Percentiles rank a stretch among this genome's conserved stretches.
phyloP scores from a whole-genome alignment of 805 yeast genomes.

The Ogataea trehaloabstinens region DNA sequence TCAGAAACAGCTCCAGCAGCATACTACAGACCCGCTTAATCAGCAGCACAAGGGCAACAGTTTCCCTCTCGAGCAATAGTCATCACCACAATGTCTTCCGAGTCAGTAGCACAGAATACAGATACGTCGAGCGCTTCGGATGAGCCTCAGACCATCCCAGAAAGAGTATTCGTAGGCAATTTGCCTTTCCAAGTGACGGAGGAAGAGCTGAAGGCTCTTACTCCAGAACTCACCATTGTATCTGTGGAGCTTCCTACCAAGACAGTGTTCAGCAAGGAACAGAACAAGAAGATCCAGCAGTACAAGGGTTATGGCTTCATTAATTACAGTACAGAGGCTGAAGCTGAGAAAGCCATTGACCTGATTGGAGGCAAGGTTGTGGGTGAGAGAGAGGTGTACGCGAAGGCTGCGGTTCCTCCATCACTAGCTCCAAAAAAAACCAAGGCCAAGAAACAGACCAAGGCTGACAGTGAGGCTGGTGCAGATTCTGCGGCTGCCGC shows the following conservation, averaged over 20 bases:
- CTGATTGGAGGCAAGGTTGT: conserved; percentile 29
- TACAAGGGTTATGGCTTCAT: conserved; percentile 47
- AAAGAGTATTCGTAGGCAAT: conserved; percentile 45
- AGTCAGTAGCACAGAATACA: conserved; percentile 1
- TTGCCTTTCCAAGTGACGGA: conserved; percentile 43
- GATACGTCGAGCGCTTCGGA: background rate
- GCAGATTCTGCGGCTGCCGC: conserved; percentile 10
- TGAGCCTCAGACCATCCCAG: conserved; percentile 34
- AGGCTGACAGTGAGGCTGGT: conserved; percentile 6
- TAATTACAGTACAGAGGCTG: conserved; percentile 55
- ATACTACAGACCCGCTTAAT: too few species aligned
- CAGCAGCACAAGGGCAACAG: background rate
- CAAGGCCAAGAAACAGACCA: conserved; percentile 19
- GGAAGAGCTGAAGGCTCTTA: conserved; percentile 41
- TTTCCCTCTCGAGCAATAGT: background rate
- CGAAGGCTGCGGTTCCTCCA: conserved; percentile 41
- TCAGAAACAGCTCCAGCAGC: too few species aligned
- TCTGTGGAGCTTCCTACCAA: conserved; percentile 33
- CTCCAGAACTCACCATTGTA: conserved; percentile 34
- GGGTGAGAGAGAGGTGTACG: conserved; percentile 41
- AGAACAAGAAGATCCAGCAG: conserved; percentile 22
- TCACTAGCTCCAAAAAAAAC: conserved; percentile 16
- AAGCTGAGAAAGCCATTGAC: conserved; percentile 63
- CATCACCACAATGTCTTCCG: conserved; percentile 1
- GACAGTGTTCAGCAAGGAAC: conserved; percentile 22